phyloP scores from a whole-genome alignment of 1,139 yeast species.

The Casaregolazyma lundiana region DNA sequence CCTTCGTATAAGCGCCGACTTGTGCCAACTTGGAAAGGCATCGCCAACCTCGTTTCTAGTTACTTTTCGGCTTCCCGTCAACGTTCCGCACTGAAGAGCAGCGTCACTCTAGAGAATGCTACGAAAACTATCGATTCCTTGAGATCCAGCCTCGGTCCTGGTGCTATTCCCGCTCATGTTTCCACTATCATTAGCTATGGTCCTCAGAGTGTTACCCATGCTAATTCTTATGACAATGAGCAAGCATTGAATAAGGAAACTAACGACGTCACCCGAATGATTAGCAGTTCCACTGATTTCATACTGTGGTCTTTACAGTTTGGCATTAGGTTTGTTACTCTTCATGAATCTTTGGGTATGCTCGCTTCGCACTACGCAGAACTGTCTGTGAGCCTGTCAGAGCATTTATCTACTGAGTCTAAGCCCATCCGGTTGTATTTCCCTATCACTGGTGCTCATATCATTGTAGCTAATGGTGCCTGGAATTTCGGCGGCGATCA shows the following conservation, averaged over 20 bases:
- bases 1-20: constrained; percentile 1
- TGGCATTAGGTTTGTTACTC: constrained; percentile 7
- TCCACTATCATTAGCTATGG: constrained; percentile 9
- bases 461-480: background rate
- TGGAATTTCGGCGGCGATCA: background rate
- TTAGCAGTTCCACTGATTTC: constrained; percentile 4
- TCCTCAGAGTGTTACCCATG: background rate
- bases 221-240: background rate
- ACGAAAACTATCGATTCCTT: background rate
- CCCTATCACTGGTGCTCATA: background rate
- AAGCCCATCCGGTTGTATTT: constrained; percentile 3
- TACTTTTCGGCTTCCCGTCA: background rate
- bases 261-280: background rate
- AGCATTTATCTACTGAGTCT: background rate
- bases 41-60: background rate
- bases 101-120: background rate
- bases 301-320: constrained; percentile 6
- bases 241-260: background rate
- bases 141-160: background rate
- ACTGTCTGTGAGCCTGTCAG: background rate
- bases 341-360: constrained; percentile 9
- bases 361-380: constrained; percentile 1
- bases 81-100: background rate
- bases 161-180: constrained; percentile 3
- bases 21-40: background rate